Evolutionary conservation across 805 yeast genomes (phyloP).

Genomic region (Nakazawaea laoshanensis): DNA sequence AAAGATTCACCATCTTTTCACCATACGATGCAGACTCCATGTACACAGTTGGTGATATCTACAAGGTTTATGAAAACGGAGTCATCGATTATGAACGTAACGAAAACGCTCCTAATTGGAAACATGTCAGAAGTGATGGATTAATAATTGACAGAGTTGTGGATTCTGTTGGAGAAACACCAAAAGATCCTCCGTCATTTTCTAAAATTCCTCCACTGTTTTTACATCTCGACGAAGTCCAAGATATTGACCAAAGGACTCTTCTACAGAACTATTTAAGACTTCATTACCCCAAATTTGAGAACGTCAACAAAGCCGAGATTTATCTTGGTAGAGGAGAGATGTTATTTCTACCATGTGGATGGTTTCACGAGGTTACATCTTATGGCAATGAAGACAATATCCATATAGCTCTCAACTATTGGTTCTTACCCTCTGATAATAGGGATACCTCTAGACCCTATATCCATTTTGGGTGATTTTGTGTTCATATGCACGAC

Average conservation of each 20-base stretch:
- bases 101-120: slow-evolving; percentile 56
- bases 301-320: slow-evolving; percentile 27
- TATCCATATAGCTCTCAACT: slow-evolving; percentile 58
- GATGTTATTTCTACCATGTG: slow-evolving; percentile 64
- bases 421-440: slow-evolving; percentile 56
- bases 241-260: slow-evolving; percentile 18
- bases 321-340: slow-evolving; percentile 53
- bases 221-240: slow-evolving; percentile 49
- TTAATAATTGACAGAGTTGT: slow-evolving; percentile 36
- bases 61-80: slow-evolving; percentile 47
- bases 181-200: slow-evolving; percentile 61
- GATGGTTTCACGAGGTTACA: slow-evolving; percentile 80
- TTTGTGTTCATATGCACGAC: too few relatives aligned
- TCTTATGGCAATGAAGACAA: slow-evolving; percentile 36
- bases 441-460: too few relatives aligned
- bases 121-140: slow-evolving; percentile 52
- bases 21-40: slow-evolving; percentile 54
- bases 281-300: slow-evolving; percentile 37
- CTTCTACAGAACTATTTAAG: slow-evolving; percentile 27
- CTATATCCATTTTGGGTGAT: slow-evolving; percentile 1
- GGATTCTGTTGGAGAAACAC: slow-evolving; percentile 14
- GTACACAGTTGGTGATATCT: slow-evolving; percentile 58
- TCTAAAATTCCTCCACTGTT: slow-evolving; percentile 55
- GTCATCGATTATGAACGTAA: slow-evolving; percentile 54
- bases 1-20: slow-evolving; percentile 58